Base-by-base conservation (phyloP, 2,329 filamentous ascomycete species). In the Neurospora sp. region DNA sequence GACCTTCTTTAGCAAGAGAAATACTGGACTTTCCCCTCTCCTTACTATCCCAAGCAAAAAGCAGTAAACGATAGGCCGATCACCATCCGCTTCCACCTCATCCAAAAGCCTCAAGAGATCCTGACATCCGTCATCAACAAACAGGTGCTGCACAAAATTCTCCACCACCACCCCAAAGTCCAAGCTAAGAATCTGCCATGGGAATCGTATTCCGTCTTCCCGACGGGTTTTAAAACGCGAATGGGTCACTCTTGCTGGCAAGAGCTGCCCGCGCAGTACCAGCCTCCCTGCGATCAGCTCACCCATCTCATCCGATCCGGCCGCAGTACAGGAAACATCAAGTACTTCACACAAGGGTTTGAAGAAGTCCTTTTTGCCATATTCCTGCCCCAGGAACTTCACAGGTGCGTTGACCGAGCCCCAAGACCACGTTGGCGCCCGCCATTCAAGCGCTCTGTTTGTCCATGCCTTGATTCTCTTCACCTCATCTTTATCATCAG, bases 381-480 rank as follows among this genome's bases (percentile, higher is more conserved):
- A 8, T 52, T 1, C 2, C 19, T 52, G 43, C 0, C 13, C 17
- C 1, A 70, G 4, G 23, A 72, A 73, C 15, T 42, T n/a, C 2
- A 74, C 72, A 36, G 71, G 68, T 40, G 33, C 68, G 42, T 43
- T 28, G 11, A 73, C 72, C 1, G 58, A 40, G 1, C 69, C 72
- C 72, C 72, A 74, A 8, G 70, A 72, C 73, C 73, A 74, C 46
- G 72, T 72, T 58, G 73, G 73, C 8, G 73, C 73, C 9, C 73
- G 69, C 73, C 73, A 74, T n/a, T 23, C 4, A 11, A 0, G 6
- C 36, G 73, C 42, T 17, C 73, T 58, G 17, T 42, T 10, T n/a
- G 2, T 38, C 36, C 38, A 66, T 23, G 33, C n/a, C 33, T 13
- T 36, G 23, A 13, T 15, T 6, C 19, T 9, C 19, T 17, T 1